phyloP scores from a whole-genome alignment of 139 green algal genomes.

The Raphidocelis subcapitata region DNA sequence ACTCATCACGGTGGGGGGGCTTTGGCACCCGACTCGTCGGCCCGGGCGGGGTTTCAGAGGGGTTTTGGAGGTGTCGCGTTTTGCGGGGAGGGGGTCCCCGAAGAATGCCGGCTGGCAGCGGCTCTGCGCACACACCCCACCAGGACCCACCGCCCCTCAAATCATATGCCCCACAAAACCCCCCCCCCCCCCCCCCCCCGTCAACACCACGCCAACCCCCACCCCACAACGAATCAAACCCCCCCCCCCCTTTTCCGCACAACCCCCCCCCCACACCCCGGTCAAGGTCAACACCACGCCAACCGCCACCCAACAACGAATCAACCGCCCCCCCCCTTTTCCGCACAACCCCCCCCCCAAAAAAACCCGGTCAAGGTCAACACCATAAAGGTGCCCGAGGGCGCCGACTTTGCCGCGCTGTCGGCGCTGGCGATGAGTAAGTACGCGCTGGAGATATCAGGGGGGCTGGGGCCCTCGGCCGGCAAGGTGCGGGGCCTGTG shows the following conservation, averaged over 20 bases:
- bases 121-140: background rate
- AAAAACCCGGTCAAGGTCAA: constrained; percentile 78
- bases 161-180: too few relatives aligned
- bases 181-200: too few relatives aligned
- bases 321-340: background rate
- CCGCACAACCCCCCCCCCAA: background rate
- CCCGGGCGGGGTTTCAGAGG: background rate
- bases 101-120: background rate
- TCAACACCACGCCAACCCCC: too few relatives aligned
- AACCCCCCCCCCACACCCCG: too few relatives aligned
- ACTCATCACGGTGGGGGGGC: background rate
- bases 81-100: too few relatives aligned
- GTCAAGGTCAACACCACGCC: too few relatives aligned
- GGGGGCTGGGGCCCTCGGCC: constrained; percentile 69
- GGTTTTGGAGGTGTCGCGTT: background rate
- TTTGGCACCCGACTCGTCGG: too few relatives aligned
- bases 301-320: too few relatives aligned
- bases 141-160: background rate
- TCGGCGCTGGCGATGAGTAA: constrained; percentile 77
- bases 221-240: too few relatives aligned
- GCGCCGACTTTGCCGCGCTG: constrained; percentile 75
- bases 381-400: constrained; percentile 90
- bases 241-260: too few relatives aligned
- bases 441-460: constrained; percentile 70
- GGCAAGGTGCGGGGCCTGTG: constrained; percentile 48